These are phyloP conservation scores for Selenicereus undatus DNA, from an alignment of 148 eudicot genomes.

Conservation along the genomic window DNA sequence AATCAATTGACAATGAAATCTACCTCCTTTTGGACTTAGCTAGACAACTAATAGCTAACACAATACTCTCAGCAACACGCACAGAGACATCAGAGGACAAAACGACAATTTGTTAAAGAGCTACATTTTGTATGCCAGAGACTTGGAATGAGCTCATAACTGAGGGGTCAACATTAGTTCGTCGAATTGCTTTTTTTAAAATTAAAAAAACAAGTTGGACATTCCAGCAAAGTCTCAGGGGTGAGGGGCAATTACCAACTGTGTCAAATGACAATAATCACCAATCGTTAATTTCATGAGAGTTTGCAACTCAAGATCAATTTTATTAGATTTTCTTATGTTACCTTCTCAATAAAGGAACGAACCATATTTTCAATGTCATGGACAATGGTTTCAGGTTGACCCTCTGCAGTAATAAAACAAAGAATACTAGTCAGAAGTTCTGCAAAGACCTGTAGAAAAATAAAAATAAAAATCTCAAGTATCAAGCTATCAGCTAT, in stretches of 20 bases:
- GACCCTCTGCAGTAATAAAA: constrained; percentile 58
- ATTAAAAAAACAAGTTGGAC: not conserved
- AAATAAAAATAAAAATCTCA: not conserved
- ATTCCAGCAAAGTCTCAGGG: not conserved
- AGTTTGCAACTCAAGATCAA: not conserved
- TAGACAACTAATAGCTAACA: not conserved
- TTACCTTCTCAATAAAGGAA: constrained; percentile 49
- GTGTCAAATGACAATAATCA: not conserved
- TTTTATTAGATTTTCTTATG: not conserved
- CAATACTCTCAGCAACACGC: not conserved
- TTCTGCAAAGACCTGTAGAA: not conserved
- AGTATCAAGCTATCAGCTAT: not conserved
- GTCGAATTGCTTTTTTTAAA: not conserved
- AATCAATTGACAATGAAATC: not conserved
- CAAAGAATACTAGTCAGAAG: not conserved
- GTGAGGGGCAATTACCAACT: not conserved
- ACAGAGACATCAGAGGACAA: not conserved
- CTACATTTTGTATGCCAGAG: not conserved
- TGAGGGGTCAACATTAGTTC: not conserved
- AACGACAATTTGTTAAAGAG: not conserved
- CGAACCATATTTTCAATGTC: constrained; percentile 57
- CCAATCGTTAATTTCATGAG: not conserved
- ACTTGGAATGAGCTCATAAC: not conserved
- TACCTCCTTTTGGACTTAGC: no score
- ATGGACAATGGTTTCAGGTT: constrained; percentile 39